These are phyloP conservation scores for Licmophora abbreviata DNA, from an alignment of 108 stramenopile genomes.

Conservation along the genomic window DNA sequence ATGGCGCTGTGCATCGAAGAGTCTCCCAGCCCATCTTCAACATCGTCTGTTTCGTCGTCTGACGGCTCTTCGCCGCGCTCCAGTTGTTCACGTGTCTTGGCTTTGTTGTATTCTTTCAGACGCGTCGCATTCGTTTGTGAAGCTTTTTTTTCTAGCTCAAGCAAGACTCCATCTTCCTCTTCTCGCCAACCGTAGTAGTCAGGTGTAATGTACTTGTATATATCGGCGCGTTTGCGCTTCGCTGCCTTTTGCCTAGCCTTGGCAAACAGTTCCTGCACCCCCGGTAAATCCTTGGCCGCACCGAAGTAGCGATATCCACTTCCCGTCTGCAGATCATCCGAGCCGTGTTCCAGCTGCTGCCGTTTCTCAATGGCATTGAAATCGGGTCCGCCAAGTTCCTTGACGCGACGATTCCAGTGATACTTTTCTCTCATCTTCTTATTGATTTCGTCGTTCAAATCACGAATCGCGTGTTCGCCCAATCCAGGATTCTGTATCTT, in stretches of 20 bases:
- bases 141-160: conserved; percentile 70
- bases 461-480: conserved; percentile 93
- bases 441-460: conserved; percentile 97
- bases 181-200: conserved; percentile 92
- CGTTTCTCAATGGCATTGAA: conserved; percentile 66
- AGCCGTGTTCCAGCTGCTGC: conserved; percentile 39
- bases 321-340: conserved; percentile 35
- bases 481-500: conserved; percentile 92
- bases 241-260: conserved; percentile 40
- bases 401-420: conserved; percentile 91
- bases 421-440: conserved; percentile 88
- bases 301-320: conserved; percentile 92
- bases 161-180: conserved; percentile 85
- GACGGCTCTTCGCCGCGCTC: conserved; percentile 3
- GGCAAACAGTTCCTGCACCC: conserved; percentile 86
- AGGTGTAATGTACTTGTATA: conserved; percentile 78
- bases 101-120: conserved; percentile 12
- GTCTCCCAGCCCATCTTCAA: conserved; percentile 5
- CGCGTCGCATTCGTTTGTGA: conserved; percentile 11
- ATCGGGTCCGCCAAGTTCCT: conserved; percentile 81
- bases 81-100: conserved; percentile 16
- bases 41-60: conserved; percentile 8
- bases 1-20: conserved; percentile 31
- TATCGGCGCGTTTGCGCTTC: conserved; percentile 68
- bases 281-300: conserved; percentile 90